phyloP scores from a whole-genome alignment of 140 eudicot genomes.

The Erigeron philadelphicus region DNA sequence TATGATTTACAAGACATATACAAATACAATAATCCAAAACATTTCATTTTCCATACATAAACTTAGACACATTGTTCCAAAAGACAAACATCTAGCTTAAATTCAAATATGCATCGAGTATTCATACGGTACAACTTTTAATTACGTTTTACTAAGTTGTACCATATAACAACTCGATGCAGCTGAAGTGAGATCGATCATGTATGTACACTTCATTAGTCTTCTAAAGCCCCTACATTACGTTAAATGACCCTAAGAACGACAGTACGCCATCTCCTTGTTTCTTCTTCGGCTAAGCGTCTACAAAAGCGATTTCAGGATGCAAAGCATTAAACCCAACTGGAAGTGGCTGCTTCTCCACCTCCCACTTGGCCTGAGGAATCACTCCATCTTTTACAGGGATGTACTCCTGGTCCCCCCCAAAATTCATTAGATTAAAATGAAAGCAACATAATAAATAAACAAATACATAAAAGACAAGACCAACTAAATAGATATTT shows the following conservation, averaged over 20 bases:
- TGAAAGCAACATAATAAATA: conserved; percentile 19
- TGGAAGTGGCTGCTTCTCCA: conserved; percentile 39
- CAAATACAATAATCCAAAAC: background rate
- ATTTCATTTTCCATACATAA: background rate
- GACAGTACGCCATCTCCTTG: background rate
- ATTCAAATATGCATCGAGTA: conserved; percentile 22
- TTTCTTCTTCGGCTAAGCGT: background rate
- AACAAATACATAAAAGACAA: conserved; percentile 24
- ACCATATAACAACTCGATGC: conserved; percentile 30
- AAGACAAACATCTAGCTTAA: conserved; percentile 22
- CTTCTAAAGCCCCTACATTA: conserved; percentile 16
- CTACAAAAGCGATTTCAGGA: conserved; percentile 46
- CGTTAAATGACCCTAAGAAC: background rate
- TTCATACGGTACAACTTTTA: conserved; percentile 33
- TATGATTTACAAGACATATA: background rate
- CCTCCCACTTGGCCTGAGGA: conserved; percentile 61
- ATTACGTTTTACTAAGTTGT: conserved; percentile 29
- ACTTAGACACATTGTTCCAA: conserved; percentile 8
- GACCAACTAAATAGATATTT: conserved; percentile 1
- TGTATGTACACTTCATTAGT: conserved; percentile 14
- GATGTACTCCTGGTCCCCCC: conserved; percentile 56
- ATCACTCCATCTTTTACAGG: conserved; percentile 60
- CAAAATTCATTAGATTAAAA: conserved; percentile 16
- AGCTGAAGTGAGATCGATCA: conserved; percentile 20
- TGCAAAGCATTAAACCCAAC: conserved; percentile 54